Conservation (phyloP, 2,329 filamentous ascomycete species). For the Sarocladium strictum region DNA sequence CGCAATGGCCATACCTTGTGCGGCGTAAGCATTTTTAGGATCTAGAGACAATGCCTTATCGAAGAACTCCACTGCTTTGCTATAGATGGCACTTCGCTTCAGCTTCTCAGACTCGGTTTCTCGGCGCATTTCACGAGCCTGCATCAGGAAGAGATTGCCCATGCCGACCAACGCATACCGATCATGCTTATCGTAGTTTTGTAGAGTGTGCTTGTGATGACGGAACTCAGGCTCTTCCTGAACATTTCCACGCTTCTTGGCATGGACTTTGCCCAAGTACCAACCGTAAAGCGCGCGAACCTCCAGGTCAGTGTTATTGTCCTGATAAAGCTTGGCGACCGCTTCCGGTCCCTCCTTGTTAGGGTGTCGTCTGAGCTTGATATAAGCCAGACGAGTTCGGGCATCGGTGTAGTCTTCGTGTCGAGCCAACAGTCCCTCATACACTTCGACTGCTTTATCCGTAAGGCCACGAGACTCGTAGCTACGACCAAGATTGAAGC, state of each 20-base stretch:
- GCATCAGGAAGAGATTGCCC: conserved; percentile 85
- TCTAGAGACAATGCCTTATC: conserved; percentile 96
- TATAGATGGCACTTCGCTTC: conserved; percentile 80
- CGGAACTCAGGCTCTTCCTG: conserved; percentile 86
- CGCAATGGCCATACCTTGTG: conserved; percentile 91
- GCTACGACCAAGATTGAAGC: conserved; percentile 89
- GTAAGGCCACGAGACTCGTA: conserved; percentile 80
- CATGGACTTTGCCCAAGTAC: conserved; percentile 77
- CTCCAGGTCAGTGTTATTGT: conserved; percentile 79
- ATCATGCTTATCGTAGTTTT: conserved; percentile 94
- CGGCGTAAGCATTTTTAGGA: conserved; percentile 89
- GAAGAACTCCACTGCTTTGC: conserved; percentile 94
- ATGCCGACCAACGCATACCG: conserved; percentile 94
- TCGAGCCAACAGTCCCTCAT: conserved; percentile 76
- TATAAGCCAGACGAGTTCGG: conserved; percentile 80
- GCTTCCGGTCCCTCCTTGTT: conserved; percentile 82
- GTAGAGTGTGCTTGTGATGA: conserved; percentile 93
- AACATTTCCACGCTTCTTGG: conserved; percentile 77
- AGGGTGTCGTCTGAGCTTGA: conserved; percentile 74
- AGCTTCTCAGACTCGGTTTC: conserved; percentile 86
- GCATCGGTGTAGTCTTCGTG: conserved; percentile 93
- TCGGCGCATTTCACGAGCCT: conserved; percentile 89
- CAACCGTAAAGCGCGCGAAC: conserved; percentile 91
- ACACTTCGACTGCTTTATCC: conserved; percentile 82
- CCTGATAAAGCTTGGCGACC: conserved; percentile 78